Evolutionary conservation across 2,329 filamentous ascomycete species (phyloP).

Genomic region (Hypoxylon sp.): DNA sequence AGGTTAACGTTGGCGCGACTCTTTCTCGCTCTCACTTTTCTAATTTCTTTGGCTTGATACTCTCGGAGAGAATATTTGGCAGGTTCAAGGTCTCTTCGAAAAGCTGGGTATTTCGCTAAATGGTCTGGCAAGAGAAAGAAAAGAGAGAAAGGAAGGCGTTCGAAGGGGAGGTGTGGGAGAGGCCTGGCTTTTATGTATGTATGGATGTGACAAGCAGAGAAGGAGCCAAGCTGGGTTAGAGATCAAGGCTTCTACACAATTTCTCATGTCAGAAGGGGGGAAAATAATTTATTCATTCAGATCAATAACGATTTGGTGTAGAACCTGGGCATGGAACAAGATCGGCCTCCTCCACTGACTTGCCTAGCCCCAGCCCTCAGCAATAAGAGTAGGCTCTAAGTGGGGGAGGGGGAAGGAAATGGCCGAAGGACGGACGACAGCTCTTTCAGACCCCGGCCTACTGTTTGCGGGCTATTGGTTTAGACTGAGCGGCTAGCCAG

Average conservation of each 20-base stretch:
- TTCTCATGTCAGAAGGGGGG: conserved; percentile 30
- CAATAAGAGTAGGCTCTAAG: conserved; percentile 40
- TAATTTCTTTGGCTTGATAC: conserved; percentile 23
- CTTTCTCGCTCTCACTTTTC: conserved; percentile 12
- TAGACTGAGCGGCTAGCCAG: conserved; percentile 41
- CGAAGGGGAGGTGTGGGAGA: conserved; percentile 51
- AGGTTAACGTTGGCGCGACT: conserved; percentile 22
- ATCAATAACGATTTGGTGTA: conserved; percentile 37
- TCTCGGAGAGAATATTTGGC: conserved; percentile 12
- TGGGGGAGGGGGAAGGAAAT: conserved; percentile 47
- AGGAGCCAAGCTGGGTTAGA: conserved; percentile 44
- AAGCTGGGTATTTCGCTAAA: conserved; percentile 43
- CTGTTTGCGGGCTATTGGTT: conserved; percentile 46
- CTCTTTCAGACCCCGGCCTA: conserved; percentile 41
- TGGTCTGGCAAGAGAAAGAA: conserved; percentile 52
- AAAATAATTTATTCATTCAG: conserved; percentile 44
- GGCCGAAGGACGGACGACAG: conserved; percentile 50
- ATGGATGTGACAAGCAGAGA: conserved; percentile 46
- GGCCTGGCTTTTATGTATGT: conserved; percentile 54
- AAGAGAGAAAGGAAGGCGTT: conserved; percentile 46
- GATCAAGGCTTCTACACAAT: conserved; percentile 34
- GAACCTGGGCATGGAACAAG: conserved; percentile 35
- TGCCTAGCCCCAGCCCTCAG: conserved; percentile 37
- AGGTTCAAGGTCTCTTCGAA: conserved; percentile 36
- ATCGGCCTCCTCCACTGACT: conserved; percentile 47